Evolutionary conservation across 2,329 filamentous ascomycete genomes (phyloP).

Genomic region (Aspergillus udagawae): DNA sequence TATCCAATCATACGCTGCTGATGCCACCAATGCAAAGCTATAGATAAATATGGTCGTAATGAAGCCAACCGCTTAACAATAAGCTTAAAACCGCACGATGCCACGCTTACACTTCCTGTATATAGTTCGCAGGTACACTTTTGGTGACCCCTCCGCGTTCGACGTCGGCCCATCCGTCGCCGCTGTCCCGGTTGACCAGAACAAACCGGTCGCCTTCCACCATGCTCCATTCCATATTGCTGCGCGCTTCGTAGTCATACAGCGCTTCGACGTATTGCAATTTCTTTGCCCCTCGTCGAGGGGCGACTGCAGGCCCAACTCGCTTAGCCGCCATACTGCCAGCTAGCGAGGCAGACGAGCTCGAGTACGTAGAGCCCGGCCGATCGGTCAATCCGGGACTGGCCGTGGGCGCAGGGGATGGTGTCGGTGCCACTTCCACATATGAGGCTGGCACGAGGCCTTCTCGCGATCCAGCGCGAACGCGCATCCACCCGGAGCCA

Average conservation of each 20-base stretch:
- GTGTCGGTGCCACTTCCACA: conserved; percentile 60
- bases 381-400: conserved; percentile 45
- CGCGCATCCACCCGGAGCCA: conserved; percentile 85
- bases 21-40: neutral
- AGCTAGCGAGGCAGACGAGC: conserved; percentile 65
- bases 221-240: conserved; percentile 86
- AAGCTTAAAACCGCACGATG: conserved; percentile 1
- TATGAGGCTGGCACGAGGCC: conserved; percentile 87
- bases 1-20: neutral
- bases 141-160: conserved; percentile 82
- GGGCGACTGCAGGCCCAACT: conserved; percentile 87
- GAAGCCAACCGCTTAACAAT: neutral
- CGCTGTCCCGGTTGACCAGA: conserved; percentile 77
- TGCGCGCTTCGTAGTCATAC: conserved; percentile 86
- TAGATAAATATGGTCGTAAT: neutral
- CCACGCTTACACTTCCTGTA: conserved; percentile 61
- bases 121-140: conserved; percentile 91
- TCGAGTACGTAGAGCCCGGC: conserved; percentile 73
- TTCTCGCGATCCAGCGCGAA: conserved; percentile 67
- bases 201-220: conserved; percentile 86
- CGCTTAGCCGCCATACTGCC: conserved; percentile 63
- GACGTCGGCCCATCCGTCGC: conserved; percentile 96
- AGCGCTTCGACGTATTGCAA: conserved; percentile 88
- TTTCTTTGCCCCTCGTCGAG: conserved; percentile 86
- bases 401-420: conserved; percentile 38